Conservation (phyloP, 805 yeast species). For the Wickerhamiella siamensis region DNA sequence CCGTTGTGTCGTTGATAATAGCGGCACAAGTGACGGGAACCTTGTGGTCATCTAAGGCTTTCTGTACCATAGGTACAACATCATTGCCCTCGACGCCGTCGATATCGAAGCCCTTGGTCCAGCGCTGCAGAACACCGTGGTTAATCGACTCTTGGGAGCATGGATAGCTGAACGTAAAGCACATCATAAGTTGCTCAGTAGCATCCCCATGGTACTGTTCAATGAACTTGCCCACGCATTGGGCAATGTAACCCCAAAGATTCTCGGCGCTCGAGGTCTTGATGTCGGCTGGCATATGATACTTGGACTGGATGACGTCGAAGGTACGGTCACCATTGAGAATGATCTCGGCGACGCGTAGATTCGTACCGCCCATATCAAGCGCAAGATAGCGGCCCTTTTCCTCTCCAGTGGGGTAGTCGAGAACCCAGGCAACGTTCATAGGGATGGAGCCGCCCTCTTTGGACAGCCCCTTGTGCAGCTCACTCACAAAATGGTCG, state of each 20-base stretch:
- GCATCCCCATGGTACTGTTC: constrained; percentile 52
- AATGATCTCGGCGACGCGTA: constrained; percentile 79
- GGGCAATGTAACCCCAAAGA: constrained; percentile 78
- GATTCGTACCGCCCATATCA: constrained; percentile 94
- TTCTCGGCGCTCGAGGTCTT: constrained; percentile 66
- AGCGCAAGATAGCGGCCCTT: constrained; percentile 82
- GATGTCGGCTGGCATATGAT: constrained; percentile 57
- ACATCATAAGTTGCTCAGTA: constrained; percentile 52
- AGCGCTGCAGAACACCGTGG: constrained; percentile 76
- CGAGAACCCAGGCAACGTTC: constrained; percentile 96
- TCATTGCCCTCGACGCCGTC: constrained; percentile 87
- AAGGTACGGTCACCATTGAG: constrained; percentile 74
- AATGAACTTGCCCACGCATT: constrained; percentile 57
- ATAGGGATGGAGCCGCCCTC: constrained; percentile 83
- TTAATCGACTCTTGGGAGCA: constrained; percentile 59
- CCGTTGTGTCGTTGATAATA: constrained; percentile 91
- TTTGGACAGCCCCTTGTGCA: constrained; percentile 53
- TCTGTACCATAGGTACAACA: constrained; percentile 82
- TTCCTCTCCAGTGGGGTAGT: constrained; percentile 84
- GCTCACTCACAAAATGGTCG: constrained; percentile 62
- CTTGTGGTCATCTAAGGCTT: constrained; percentile 44
- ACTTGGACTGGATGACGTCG: constrained; percentile 77
- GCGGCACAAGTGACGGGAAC: constrained; percentile 84
- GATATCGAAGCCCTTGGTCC: constrained; percentile 97
- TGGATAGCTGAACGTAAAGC: constrained; percentile 93